Evolutionary conservation across 2,329 filamentous ascomycete genomes (phyloP).

Genomic region (Akanthomyces uredinophilus): DNA sequence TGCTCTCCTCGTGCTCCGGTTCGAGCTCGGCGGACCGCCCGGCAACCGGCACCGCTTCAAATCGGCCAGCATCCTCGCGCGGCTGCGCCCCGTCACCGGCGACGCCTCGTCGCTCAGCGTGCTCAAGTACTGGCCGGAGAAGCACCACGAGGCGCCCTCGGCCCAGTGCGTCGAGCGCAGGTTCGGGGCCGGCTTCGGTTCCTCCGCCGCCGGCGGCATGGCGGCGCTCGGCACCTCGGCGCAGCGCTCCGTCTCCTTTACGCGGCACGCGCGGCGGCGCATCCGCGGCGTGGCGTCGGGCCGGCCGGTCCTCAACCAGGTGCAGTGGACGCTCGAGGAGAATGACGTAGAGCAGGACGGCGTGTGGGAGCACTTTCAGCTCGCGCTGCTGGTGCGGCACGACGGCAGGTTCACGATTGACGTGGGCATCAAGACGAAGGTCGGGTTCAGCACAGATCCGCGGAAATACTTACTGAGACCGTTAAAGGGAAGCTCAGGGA

Average conservation of each 20-base stretch:
- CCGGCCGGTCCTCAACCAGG: constrained; percentile 1
- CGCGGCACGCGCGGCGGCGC: not conserved
- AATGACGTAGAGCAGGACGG: constrained; percentile 2
- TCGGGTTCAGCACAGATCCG: constrained; percentile 5
- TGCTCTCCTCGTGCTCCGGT: constrained; percentile 1
- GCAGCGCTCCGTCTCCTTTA: not conserved
- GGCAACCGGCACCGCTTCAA: constrained; percentile 8
- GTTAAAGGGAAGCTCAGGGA: not conserved
- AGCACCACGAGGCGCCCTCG: not conserved
- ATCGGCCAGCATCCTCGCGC: constrained; percentile 6
- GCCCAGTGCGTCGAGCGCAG: not conserved
- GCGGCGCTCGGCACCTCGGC: not conserved
- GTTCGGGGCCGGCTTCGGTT: not conserved
- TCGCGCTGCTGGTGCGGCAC: constrained; percentile 7
- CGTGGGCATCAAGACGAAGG: constrained; percentile 6
- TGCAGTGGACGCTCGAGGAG: constrained; percentile 9
- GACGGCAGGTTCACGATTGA: constrained; percentile 3
- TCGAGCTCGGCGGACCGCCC: constrained; percentile 5
- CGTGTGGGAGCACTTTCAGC: constrained; percentile 9
- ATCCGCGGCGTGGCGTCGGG: not conserved
- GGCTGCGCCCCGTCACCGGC: not conserved
- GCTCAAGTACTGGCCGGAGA: constrained; percentile 7
- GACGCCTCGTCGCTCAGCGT: not conserved
- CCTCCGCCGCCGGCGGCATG: not conserved
- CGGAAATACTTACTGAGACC: constrained; percentile 3